Conservation (phyloP, 371 early-diverging fungal species). For the Mucor indicus region DNA sequence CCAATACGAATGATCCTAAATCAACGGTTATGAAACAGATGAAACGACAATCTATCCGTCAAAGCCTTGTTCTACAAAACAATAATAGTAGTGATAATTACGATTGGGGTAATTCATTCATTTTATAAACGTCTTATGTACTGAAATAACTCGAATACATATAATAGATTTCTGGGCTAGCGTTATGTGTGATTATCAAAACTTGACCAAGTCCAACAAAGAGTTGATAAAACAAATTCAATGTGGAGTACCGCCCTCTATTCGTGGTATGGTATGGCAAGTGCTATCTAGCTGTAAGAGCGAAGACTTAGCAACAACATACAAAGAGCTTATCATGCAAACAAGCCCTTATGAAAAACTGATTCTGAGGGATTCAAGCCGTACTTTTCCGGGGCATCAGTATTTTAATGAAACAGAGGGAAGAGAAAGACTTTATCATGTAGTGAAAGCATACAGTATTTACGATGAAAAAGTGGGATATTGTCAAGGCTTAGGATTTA, state of each 20-base stretch:
- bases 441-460: conserved; percentile 87
- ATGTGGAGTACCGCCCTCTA: conserved; percentile 81
- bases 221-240: conserved; percentile 65
- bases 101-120: conserved; percentile 40
- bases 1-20: conserved; percentile 42
- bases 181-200: conserved; percentile 28
- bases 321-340: conserved; percentile 60
- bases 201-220: conserved; percentile 14
- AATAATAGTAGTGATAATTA: conserved; percentile 35
- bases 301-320: conserved; percentile 53
- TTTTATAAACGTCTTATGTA: not conserved
- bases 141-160: not conserved
- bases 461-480: conserved; percentile 94
- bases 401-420: conserved; percentile 81
- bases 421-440: conserved; percentile 69
- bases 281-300: conserved; percentile 65
- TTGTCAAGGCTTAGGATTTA: conserved; percentile 92
- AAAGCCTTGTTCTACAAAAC: conserved; percentile 29
- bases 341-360: conserved; percentile 80
- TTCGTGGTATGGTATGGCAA: conserved; percentile 95
- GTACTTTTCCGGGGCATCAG: conserved; percentile 88
- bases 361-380: conserved; percentile 79
- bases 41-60: conserved; percentile 40
- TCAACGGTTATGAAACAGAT: conserved; percentile 26
- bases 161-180: conserved; percentile 44